A percentile compares a stretch with the other conserved stretches of the same genome.
Conservation (phyloP, 2,329 filamentous ascomycete species). For the Arthrobotrys conoides region DNA sequence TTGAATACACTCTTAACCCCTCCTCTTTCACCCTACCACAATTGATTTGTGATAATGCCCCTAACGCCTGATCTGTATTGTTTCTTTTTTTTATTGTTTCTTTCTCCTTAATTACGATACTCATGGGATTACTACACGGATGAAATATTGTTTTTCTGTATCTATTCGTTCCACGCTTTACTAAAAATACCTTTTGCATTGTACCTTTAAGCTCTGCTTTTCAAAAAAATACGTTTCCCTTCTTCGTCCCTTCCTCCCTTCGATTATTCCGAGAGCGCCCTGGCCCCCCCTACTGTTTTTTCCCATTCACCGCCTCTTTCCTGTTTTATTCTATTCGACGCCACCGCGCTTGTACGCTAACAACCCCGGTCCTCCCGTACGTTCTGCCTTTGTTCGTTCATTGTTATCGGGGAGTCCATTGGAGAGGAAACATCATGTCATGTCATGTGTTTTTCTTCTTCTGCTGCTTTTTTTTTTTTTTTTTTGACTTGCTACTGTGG, state of each 20-base stretch:
- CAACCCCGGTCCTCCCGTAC: background rate
- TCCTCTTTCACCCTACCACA: constrained; percentile 17
- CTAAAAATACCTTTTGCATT: constrained; percentile 39
- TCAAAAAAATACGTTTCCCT: constrained; percentile 5
- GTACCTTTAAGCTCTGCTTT: constrained; percentile 14
- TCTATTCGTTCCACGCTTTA: background rate
- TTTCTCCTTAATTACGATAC: constrained; percentile 41
- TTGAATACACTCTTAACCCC: constrained; percentile 1
- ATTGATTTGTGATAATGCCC: constrained; percentile 59
- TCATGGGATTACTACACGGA: constrained; percentile 56
- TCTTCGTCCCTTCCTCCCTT: background rate
- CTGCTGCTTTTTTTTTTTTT: background rate
- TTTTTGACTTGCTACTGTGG: background rate
- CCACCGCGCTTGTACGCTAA: constrained; percentile 29
- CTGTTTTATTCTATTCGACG: background rate
- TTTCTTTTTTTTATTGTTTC: constrained; percentile 19
- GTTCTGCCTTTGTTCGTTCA: constrained; percentile 1
- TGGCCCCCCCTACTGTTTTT: background rate
- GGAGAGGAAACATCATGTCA: constrained; percentile 26
- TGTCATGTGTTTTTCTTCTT: constrained; percentile 9
- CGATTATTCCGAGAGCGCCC: constrained; percentile 10
- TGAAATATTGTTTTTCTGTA: constrained; percentile 29
- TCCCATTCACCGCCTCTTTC: constrained; percentile 8
- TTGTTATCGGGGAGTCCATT: constrained; percentile 37
- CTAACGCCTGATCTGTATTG: constrained; percentile 21